Conservation (phyloP, 768 basidiomycete genomes). For the Floccularia luteovirens region DNA sequence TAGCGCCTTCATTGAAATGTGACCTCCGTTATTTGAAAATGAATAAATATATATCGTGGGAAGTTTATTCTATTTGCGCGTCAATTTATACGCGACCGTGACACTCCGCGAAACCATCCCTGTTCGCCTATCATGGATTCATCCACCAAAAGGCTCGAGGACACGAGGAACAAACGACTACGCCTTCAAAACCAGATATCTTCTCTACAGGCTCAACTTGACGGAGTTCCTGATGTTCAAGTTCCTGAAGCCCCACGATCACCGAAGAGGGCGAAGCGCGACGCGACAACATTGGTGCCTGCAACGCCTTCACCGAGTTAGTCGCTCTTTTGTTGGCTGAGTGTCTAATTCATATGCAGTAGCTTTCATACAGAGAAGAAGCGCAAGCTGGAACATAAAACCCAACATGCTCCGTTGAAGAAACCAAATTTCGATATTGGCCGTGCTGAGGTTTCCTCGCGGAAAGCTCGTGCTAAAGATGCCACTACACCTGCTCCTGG, state of each 20-base stretch:
- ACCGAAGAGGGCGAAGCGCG: constrained; percentile 40
- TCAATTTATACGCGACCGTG: too few species aligned
- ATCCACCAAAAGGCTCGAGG: constrained; percentile 28
- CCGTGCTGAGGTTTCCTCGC: background rate
- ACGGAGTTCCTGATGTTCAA: background rate
- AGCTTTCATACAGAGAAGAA: constrained; percentile 33
- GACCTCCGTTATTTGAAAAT: too few species aligned
- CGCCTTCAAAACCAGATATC: background rate
- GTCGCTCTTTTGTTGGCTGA: constrained; percentile 11
- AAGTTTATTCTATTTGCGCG: too few species aligned
- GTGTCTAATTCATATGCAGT: too few species aligned
- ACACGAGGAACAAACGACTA: constrained; percentile 31
- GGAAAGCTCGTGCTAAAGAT: background rate
- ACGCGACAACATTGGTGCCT: constrained; percentile 37
- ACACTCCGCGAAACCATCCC: too few species aligned
- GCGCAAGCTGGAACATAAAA: constrained; percentile 29
- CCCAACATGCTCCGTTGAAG: background rate
- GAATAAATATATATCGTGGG: too few species aligned
- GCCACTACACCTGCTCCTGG: constrained; percentile 3
- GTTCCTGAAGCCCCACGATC: constrained; percentile 17
- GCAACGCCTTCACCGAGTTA: constrained; percentile 66
- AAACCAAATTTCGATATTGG: background rate
- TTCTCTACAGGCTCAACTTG: constrained; percentile 45
- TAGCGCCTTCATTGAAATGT: too few species aligned
- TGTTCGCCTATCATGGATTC: too few species aligned